Evolutionary conservation across 1,139 yeast genomes (phyloP).

Genomic region (Citeromyces siamensis): DNA sequence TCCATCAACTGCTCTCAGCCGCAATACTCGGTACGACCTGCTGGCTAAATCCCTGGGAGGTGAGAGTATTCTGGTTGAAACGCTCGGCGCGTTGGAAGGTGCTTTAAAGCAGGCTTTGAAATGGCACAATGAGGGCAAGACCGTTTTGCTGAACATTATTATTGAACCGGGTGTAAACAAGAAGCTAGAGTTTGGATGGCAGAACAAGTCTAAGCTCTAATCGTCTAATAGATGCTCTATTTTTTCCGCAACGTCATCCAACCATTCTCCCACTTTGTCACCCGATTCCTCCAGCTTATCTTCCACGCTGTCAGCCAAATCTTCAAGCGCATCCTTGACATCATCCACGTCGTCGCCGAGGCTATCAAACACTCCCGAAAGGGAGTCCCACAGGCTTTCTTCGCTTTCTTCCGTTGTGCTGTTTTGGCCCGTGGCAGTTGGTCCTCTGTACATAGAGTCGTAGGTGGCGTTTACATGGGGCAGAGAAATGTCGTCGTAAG

Average conservation of each 20-base stretch:
- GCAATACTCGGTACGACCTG: conserved; percentile 39
- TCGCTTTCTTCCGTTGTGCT: neutral
- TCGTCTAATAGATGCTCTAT: neutral
- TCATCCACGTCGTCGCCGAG: conserved; percentile 21
- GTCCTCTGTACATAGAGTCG: conserved; percentile 30
- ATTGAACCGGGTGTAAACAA: conserved; percentile 42
- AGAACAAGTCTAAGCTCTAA: conserved; percentile 23
- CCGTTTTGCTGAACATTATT: conserved; percentile 40
- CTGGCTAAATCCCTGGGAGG: conserved; percentile 44
- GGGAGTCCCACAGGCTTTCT: conserved; percentile 7
- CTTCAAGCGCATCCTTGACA: conserved; percentile 21
- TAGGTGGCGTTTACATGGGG: conserved; percentile 38
- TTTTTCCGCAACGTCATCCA: conserved; percentile 7
- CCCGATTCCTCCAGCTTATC: conserved; percentile 18
- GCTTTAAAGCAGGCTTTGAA: conserved; percentile 28
- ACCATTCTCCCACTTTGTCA: conserved; percentile 10
- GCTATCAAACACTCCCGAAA: conserved; percentile 13
- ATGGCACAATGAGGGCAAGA: conserved; percentile 16
- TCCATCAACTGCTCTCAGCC: conserved; percentile 46
- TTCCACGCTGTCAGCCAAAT: conserved; percentile 11
- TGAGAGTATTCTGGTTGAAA: conserved; percentile 31
- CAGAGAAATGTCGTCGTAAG: conserved; percentile 31
- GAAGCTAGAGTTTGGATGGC: conserved; percentile 53
- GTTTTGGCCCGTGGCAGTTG: conserved; percentile 9
- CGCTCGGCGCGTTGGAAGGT: conserved; percentile 23